These are phyloP conservation scores for Bryoerythrophyllum caledonicum DNA, from an alignment of 225 moss, liverwort and hornwort genomes.

Conservation along the genomic window DNA sequence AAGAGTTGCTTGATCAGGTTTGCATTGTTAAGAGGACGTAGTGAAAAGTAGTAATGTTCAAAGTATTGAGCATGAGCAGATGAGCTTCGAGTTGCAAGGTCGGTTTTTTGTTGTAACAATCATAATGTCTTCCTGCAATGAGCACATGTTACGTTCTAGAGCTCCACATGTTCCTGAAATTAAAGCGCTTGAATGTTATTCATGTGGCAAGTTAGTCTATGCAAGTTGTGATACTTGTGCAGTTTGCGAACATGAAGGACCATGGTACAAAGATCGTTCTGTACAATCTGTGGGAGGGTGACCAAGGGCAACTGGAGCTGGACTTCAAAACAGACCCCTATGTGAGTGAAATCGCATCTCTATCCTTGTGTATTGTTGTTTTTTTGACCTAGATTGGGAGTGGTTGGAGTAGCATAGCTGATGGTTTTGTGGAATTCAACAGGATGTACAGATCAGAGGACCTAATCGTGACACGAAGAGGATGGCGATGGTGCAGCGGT, in stretches of 20 bases:
- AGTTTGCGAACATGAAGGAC: constrained; percentile 53
- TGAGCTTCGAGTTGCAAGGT: not conserved
- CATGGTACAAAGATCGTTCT: constrained; percentile 71
- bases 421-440: not conserved
- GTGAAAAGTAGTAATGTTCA: not conserved
- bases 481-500: constrained; percentile 34
- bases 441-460: constrained; percentile 77
- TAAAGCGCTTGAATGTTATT: not conserved
- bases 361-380: not conserved
- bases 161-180: not conserved
- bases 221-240: constrained; percentile 22
- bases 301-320: constrained; percentile 66
- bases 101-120: not conserved
- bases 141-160: not conserved
- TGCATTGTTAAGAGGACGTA: not conserved
- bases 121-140: not conserved
- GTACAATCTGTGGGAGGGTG: constrained; percentile 77
- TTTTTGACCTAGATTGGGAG: not conserved
- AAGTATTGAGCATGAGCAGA: not conserved
- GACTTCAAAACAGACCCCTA: constrained; percentile 60
- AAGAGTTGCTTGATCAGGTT: constrained; percentile 53
- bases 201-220: not conserved
- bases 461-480: constrained; percentile 44
- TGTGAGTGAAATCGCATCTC: constrained; percentile 21
- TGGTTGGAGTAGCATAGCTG: not conserved